phyloP scores from a whole-genome alignment of 495 filamentous ascomycete genomes.

The Penicillium psychrofluorescens region DNA sequence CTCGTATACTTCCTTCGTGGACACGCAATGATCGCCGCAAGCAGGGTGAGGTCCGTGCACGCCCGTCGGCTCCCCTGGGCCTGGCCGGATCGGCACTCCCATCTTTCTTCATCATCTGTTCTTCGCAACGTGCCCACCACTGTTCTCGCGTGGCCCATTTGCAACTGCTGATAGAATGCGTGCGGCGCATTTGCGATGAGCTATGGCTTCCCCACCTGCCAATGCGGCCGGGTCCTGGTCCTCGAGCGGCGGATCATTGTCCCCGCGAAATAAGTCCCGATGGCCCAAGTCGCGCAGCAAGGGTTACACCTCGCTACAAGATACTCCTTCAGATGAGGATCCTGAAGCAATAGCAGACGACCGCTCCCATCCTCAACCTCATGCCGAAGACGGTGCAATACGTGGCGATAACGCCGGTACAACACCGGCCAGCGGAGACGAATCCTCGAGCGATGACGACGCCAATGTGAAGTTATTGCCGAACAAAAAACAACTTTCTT shows the following conservation, averaged over 20 bases:
- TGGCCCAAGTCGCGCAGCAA: not conserved
- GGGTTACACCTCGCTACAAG: not conserved
- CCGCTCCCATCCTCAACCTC: no score
- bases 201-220: not conserved
- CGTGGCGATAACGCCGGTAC: slow-evolving; percentile 1
- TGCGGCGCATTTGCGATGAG: not conserved
- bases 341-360: no score
- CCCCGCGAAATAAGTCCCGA: not conserved
- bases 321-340: not conserved
- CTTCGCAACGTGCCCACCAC: no score
- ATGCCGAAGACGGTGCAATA: no score
- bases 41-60: not conserved
- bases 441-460: slow-evolving; percentile 5
- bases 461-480: slow-evolving; percentile 13
- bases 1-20: not conserved
- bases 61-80: no score
- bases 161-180: no score
- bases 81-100: no score
- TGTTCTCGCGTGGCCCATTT: no score
- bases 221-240: not conserved
- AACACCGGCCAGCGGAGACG: slow-evolving; percentile 9
- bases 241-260: not conserved
- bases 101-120: no score
- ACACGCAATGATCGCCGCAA: not conserved
- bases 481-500: no score